Percentiles rank a stretch among this genome's conserved stretches.
Conservation (phyloP, 441 rosid species). For the Croton setiger region DNA sequence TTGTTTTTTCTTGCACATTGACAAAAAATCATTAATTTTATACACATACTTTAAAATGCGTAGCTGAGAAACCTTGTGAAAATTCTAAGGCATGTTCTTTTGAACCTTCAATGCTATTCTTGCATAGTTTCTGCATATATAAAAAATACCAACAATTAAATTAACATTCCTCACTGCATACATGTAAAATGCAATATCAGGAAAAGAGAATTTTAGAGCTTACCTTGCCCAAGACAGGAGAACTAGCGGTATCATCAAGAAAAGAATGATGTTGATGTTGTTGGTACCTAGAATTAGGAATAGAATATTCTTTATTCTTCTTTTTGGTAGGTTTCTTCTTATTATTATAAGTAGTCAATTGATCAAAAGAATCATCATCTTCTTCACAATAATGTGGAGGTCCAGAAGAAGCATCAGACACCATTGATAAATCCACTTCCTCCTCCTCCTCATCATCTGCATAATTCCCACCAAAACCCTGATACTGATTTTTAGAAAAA, state of each 20-base stretch:
- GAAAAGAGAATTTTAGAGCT: too few species aligned
- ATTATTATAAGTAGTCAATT: conserved; percentile 10
- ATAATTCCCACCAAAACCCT: conserved; percentile 20
- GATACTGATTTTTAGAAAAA: conserved; percentile 27
- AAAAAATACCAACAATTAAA: not conserved
- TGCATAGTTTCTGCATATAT: conserved; percentile 26
- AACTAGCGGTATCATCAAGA: conserved; percentile 74
- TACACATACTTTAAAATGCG: conserved; percentile 25
- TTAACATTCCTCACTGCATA: not conserved
- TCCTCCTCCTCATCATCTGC: conserved; percentile 29
- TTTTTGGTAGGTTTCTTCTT: conserved; percentile 32
- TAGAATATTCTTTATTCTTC: conserved; percentile 25
- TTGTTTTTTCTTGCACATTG: not conserved
- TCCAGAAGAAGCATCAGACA: conserved; percentile 76
- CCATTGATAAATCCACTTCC: conserved; percentile 62
- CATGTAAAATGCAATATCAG: not conserved
- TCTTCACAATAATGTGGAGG: conserved; percentile 43
- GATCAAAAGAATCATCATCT: conserved; percentile 20
- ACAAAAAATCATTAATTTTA: not conserved
- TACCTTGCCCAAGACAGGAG: conserved; percentile 45
- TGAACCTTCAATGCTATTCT: conserved; percentile 34
- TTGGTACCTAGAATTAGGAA: conserved; percentile 19
- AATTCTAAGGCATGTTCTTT: conserved; percentile 33
- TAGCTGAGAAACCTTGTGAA: conserved; percentile 48
- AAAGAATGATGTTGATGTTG: conserved; percentile 38